phyloP scores from a whole-genome alignment of 352 stramenopile genomes.

The Pelagophyceae sp. region DNA sequence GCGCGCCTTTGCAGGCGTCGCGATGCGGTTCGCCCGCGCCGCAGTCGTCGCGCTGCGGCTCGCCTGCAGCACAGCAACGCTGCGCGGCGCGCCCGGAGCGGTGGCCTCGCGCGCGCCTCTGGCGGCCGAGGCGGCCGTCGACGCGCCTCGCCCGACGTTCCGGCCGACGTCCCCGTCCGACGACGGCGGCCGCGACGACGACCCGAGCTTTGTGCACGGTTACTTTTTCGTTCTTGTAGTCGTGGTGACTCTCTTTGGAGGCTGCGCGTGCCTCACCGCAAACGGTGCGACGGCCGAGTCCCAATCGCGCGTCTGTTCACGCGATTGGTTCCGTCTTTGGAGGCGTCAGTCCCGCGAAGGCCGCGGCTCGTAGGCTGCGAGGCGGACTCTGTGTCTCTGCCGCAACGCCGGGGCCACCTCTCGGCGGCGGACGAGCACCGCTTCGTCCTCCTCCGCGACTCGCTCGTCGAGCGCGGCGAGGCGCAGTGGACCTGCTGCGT shows the following conservation, averaged over 20 bases:
- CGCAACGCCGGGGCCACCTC: neutral
- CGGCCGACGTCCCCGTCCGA: too few species aligned
- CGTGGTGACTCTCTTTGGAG: neutral
- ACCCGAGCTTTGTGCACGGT: neutral
- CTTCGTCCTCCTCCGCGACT: neutral
- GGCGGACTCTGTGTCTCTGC: too few species aligned
- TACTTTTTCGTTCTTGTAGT: neutral
- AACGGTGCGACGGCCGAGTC: neutral
- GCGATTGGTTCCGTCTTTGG: too few species aligned
- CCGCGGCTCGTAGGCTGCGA: neutral
- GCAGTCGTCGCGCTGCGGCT: too few species aligned
- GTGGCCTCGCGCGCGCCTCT: too few species aligned
- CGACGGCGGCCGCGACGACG: neutral
- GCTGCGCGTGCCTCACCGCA: neutral
- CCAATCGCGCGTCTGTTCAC: neutral
- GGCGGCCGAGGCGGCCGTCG: too few species aligned
- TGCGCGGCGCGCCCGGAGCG: too few species aligned
- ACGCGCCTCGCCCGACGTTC: too few species aligned
- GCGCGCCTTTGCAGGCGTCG: too few species aligned
- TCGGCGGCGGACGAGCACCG: neutral
- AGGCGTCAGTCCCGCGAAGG: too few species aligned
- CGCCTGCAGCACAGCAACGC: too few species aligned
- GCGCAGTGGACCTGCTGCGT: constrained; percentile 61
- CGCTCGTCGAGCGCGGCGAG: neutral
- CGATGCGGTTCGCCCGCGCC: too few species aligned